phyloP scores from a whole-genome alignment of 345 rosid species.

The Combretum micranthum region DNA sequence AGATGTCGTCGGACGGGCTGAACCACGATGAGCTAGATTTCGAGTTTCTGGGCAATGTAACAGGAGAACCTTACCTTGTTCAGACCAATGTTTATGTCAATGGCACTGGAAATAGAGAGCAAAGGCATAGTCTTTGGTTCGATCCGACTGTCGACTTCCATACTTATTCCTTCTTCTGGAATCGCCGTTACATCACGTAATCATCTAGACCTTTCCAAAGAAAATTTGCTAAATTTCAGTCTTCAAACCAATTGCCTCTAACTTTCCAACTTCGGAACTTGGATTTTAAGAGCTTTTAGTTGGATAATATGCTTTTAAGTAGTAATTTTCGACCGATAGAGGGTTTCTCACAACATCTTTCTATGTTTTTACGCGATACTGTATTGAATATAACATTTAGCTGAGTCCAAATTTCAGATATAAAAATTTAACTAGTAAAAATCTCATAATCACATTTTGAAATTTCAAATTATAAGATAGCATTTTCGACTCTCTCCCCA shows the following conservation, averaged over 20 bases:
- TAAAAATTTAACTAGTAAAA: too few species aligned
- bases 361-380: too few species aligned
- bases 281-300: neutral
- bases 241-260: neutral
- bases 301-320: too few species aligned
- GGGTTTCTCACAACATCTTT: too few species aligned
- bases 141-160: constrained; percentile 14
- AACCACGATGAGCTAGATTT: constrained; percentile 22
- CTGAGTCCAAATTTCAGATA: too few species aligned
- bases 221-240: neutral
- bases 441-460: too few species aligned
- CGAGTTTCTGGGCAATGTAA: constrained; percentile 16
- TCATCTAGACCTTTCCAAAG: neutral
- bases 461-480: too few species aligned
- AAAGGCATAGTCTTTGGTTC: constrained; percentile 18
- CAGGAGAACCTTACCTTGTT: constrained; percentile 22
- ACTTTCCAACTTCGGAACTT: neutral
- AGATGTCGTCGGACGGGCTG: constrained; percentile 20
- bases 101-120: constrained; percentile 19
- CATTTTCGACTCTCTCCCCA: too few species aligned
- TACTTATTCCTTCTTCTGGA: constrained; percentile 18
- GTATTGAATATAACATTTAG: too few species aligned
- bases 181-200: constrained; percentile 12
- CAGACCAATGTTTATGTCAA: constrained; percentile 17
- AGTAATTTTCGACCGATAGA: too few species aligned